phyloP scores from a whole-genome alignment of 768 basidiomycete species.

The Rhodosporidiobolus odoratus region DNA sequence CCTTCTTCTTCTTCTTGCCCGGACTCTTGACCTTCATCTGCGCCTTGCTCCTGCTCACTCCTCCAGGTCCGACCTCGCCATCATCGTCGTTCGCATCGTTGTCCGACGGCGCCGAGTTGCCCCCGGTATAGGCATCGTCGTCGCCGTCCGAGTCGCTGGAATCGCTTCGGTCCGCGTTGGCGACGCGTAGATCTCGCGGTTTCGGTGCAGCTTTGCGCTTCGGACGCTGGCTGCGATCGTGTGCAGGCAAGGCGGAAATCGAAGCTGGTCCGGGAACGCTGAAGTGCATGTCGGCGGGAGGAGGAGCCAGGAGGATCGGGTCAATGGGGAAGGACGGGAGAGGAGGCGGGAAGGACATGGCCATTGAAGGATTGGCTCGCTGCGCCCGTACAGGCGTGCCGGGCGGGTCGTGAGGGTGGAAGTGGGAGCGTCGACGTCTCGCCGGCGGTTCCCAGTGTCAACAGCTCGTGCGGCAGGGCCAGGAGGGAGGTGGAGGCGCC shows the following conservation, averaged over 20 bases:
- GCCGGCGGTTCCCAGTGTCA: no score
- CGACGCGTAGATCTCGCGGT: no score
- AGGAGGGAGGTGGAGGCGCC: no score
- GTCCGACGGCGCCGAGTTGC: neutral
- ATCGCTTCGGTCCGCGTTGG: neutral
- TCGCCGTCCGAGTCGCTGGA: neutral
- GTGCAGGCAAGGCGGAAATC: no score
- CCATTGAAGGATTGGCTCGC: neutral
- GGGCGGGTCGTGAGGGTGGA: no score
- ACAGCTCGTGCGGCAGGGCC: no score
- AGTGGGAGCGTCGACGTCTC: no score
- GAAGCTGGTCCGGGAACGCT: no score
- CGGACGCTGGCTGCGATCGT: no score
- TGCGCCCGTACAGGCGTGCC: no score
- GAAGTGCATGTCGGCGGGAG: neutral
- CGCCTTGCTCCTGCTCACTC: neutral
- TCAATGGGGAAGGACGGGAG: neutral
- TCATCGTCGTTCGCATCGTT: neutral
- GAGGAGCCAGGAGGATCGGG: neutral
- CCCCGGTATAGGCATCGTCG: neutral
- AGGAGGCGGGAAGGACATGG: neutral
- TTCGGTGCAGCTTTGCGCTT: no score
- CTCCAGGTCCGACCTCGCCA: neutral
- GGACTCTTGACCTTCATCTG: neutral
- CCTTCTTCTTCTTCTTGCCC: neutral